Evolutionary conservation across 1,284 basidiomycete genomes (phyloP).

Genomic region (Fomitiporia mediterranea): DNA sequence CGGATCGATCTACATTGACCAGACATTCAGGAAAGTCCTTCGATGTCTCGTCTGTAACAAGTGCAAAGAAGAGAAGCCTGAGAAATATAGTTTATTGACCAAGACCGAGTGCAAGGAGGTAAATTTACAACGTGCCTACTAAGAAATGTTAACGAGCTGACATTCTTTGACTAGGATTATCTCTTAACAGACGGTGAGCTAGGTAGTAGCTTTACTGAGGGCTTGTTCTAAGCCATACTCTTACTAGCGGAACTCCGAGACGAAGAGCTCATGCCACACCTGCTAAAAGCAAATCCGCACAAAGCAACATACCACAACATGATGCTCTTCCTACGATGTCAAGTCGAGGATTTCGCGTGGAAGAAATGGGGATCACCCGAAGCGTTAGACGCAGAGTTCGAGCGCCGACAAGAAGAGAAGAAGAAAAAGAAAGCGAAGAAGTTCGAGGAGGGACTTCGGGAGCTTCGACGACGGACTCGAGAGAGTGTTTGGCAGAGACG

Average conservation of each 20-base stretch:
- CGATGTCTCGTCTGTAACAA: constrained; percentile 81
- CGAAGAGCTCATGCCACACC: constrained; percentile 87
- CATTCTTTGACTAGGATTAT: constrained; percentile 61
- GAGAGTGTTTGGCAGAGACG: constrained; percentile 88
- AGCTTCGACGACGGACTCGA: constrained; percentile 79
- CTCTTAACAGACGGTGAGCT: constrained; percentile 79
- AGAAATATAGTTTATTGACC: constrained; percentile 91
- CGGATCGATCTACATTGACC: constrained; percentile 79
- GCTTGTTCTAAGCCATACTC: neutral
- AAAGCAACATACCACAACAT: constrained; percentile 97
- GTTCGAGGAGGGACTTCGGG: constrained; percentile 81
- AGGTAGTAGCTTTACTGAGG: constrained; percentile 15
- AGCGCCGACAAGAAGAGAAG: constrained; percentile 76
- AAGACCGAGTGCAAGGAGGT: constrained; percentile 99
- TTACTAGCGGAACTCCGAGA: constrained; percentile 84
- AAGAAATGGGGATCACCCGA: constrained; percentile 96
- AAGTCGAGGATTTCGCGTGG: constrained; percentile 97
- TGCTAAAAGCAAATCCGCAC: constrained; percentile 95
- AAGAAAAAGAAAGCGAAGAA: constrained; percentile 91
- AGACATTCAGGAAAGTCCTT: constrained; percentile 76
- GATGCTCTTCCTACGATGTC: constrained; percentile 96
- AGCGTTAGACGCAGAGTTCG: constrained; percentile 87
- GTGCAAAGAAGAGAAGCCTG: constrained; percentile 86
- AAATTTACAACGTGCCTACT: constrained; percentile 10
- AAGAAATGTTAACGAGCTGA: too few species aligned